Conservation (phyloP, 2,329 filamentous ascomycete species). For the Rhynchosporium agropyri region DNA sequence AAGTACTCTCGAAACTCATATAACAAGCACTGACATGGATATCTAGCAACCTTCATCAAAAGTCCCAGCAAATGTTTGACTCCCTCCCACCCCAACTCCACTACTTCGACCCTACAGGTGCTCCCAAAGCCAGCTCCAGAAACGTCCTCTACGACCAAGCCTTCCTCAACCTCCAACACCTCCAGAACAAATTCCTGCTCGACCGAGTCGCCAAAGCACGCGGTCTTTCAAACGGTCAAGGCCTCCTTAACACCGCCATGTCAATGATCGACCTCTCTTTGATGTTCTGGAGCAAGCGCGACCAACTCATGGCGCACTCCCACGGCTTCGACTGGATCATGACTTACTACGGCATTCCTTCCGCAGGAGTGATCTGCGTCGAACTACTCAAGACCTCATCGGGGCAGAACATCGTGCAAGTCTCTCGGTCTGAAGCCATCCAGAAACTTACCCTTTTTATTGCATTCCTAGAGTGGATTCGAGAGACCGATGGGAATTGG, state of each 20-base stretch:
- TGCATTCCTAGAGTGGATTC: constrained; percentile 40
- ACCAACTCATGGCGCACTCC: constrained; percentile 33
- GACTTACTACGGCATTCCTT: constrained; percentile 36
- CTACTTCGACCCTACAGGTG: constrained; percentile 30
- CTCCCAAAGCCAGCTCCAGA: constrained; percentile 30
- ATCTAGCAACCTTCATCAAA: constrained; percentile 32
- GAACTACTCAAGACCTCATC: constrained; percentile 36
- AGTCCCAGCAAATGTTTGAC: constrained; percentile 29
- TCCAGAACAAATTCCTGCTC: constrained; percentile 40
- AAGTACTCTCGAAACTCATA: not conserved
- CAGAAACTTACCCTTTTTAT: constrained; percentile 41
- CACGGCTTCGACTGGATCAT: constrained; percentile 39
- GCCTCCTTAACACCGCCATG: constrained; percentile 36
- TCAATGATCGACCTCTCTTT: constrained; percentile 37
- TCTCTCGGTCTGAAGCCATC: constrained; percentile 37
- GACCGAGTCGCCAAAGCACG: constrained; percentile 36
- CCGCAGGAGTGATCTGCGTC: constrained; percentile 39
- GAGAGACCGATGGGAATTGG: constrained; percentile 40
- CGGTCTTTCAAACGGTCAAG: constrained; percentile 31
- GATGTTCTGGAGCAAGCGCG: constrained; percentile 39
- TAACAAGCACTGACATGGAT: constrained; percentile 13
- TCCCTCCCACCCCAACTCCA: constrained; percentile 32
- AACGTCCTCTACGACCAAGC: constrained; percentile 31
- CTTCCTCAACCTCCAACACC: constrained; percentile 30
- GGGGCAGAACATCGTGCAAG: constrained; percentile 24